A percentile compares a stretch with the other conserved stretches of the same genome.
These are phyloP conservation scores for Canavalia ensiformis DNA, from an alignment of 306 rosid species.

Conservation along the genomic window DNA sequence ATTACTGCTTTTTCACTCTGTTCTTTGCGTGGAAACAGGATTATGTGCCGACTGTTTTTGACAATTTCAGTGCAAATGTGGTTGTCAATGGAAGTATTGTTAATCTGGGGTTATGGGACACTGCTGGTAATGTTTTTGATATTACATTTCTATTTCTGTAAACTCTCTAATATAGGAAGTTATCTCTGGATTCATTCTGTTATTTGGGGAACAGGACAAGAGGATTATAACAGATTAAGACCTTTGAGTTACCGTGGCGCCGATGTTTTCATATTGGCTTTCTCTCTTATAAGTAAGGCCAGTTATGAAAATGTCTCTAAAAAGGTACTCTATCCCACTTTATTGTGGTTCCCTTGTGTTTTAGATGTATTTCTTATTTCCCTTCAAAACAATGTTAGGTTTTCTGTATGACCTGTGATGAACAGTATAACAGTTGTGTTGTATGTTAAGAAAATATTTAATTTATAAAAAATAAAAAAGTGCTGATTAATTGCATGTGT, in stretches of 20 bases:
- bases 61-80: slow-evolving; percentile 99
- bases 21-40: slow-evolving; percentile 71
- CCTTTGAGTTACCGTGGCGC: slow-evolving; percentile 83
- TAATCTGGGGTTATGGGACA: slow-evolving; percentile 98
- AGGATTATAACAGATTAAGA: slow-evolving; percentile 77
- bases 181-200: slow-evolving; percentile 55
- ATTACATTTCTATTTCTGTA: slow-evolving; percentile 28
- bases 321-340: slow-evolving; percentile 51
- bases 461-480: slow-evolving; percentile 5
- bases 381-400: not conserved
- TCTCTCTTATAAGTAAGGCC: slow-evolving; percentile 79
- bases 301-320: slow-evolving; percentile 79
- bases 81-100: slow-evolving; percentile 97
- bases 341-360: not conserved
- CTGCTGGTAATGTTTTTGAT: slow-evolving; percentile 80
- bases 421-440: slow-evolving; percentile 16
- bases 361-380: slow-evolving; percentile 26
- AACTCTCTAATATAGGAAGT: not conserved
- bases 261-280: slow-evolving; percentile 75
- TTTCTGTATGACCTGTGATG: not conserved
- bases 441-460: slow-evolving; percentile 25
- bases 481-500: slow-evolving; percentile 28
- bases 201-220: slow-evolving; percentile 67
- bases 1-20: not conserved
- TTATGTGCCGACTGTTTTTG: slow-evolving; percentile 95